These are phyloP conservation scores for Lactarius sp. DNA, from an alignment of 768 basidiomycete species.

Conservation along the genomic window DNA sequence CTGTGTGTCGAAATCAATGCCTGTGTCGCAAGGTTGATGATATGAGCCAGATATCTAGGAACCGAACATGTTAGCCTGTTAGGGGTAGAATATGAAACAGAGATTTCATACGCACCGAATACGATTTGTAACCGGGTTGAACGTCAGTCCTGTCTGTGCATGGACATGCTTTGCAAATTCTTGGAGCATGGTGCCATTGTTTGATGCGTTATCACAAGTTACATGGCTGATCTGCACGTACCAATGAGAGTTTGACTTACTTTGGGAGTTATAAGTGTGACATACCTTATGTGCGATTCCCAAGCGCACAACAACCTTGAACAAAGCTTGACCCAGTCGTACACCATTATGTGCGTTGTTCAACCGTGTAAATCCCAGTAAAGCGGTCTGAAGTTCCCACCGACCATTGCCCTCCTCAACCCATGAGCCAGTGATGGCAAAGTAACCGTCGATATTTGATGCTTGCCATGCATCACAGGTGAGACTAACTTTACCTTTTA, in stretches of 20 bases:
- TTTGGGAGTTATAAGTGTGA: background rate
- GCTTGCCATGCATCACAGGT: background rate
- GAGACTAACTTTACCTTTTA: background rate
- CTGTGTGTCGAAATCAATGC: constrained; percentile 28
- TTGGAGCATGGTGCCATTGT: background rate
- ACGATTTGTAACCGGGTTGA: background rate
- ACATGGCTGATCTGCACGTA: too few species aligned
- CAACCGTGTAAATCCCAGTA: constrained; percentile 36
- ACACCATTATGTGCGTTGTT: constrained; percentile 36
- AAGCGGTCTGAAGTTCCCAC: constrained; percentile 31
- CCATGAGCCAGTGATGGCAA: background rate
- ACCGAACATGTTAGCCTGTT: too few species aligned
- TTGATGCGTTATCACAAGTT: background rate
- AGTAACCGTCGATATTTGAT: background rate
- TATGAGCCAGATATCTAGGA: constrained; percentile 33
- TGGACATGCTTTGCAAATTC: background rate
- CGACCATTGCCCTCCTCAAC: background rate
- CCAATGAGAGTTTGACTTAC: too few species aligned
- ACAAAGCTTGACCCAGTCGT: constrained; percentile 37
- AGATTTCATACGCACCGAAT: too few species aligned
- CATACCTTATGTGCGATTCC: constrained; percentile 33
- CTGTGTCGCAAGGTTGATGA: constrained; percentile 35
- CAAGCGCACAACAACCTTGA: constrained; percentile 31
- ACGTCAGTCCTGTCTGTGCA: background rate
- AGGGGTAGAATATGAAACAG: too few species aligned